Percentiles rank a stretch among this genome's conserved stretches.
Evolutionary conservation across 306 rosid genomes (phyloP).

Genomic region (Vicia sativa): DNA sequence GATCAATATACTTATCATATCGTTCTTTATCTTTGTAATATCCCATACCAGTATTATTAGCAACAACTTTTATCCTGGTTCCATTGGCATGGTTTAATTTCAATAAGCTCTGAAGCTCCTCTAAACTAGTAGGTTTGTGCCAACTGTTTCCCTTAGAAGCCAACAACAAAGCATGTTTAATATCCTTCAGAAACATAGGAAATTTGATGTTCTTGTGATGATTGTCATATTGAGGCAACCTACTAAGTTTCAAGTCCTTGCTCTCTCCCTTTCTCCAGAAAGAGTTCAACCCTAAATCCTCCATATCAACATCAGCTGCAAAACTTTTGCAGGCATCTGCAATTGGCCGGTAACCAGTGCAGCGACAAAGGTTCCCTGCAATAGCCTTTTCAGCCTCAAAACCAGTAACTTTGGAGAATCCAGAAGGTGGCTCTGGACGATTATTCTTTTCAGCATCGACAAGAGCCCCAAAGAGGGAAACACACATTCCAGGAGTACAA

Average conservation of each 20-base stretch:
- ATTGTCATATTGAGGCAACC: conserved; percentile 55
- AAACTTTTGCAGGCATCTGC: conserved; percentile 96
- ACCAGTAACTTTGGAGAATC: conserved; percentile 77
- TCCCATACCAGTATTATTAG: conserved; percentile 71
- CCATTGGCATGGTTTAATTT: conserved; percentile 20
- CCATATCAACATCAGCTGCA: conserved; percentile 79
- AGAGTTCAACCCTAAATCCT: conserved; percentile 84
- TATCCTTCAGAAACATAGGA: conserved; percentile 71
- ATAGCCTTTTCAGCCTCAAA: conserved; percentile 79
- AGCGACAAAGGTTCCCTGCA: conserved; percentile 91
- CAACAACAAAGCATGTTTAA: conserved; percentile 39
- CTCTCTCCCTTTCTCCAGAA: conserved; percentile 72
- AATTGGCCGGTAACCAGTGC: conserved; percentile 89
- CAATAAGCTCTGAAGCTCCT: conserved; percentile 39
- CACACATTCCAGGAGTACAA: conserved; percentile 95
- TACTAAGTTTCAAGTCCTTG: conserved; percentile 47
- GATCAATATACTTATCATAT: conserved; percentile 63
- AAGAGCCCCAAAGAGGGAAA: conserved; percentile 73
- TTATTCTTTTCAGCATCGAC: conserved; percentile 67
- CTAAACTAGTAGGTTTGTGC: conserved; percentile 39
- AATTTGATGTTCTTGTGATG: conserved; percentile 44
- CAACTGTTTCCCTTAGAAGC: conserved; percentile 38
- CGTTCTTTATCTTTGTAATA: conserved; percentile 65
- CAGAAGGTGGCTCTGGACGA: conserved; percentile 60
- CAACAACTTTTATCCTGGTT: conserved; percentile 49